These are phyloP conservation scores for Nemania sp. DNA, from an alignment of 2,329 filamentous ascomycete genomes.

Conservation along the genomic window DNA sequence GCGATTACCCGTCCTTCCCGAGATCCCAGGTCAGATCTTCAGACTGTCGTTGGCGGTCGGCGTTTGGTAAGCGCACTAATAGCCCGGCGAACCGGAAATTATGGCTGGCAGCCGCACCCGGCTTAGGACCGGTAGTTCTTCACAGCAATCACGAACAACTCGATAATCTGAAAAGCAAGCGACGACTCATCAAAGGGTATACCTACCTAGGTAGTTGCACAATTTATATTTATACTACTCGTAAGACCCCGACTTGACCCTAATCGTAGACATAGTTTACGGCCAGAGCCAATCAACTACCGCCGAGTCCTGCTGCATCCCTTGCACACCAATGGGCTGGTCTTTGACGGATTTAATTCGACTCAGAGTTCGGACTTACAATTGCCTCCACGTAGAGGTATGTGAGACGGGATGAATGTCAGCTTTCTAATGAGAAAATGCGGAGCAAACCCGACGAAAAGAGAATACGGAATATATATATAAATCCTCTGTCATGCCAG, in stretches of 20 bases:
- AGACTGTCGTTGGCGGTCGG: too few species aligned
- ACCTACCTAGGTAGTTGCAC: too few species aligned
- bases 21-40: too few species aligned
- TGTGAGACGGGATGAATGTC: background rate
- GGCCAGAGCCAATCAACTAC: background rate
- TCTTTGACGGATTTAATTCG: background rate
- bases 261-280: background rate
- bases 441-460: background rate
- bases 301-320: background rate
- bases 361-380: background rate
- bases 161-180: background rate
- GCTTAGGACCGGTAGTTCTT: background rate
- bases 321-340: background rate
- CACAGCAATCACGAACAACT: background rate
- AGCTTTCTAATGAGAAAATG: background rate
- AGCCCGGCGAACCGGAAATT: background rate
- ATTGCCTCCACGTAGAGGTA: background rate
- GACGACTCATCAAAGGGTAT: too few species aligned
- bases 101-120: background rate
- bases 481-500: background rate
- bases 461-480: background rate
- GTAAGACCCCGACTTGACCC: background rate
- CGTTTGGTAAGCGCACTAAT: too few species aligned
- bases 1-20: too few species aligned
- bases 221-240: too few species aligned